Evolutionary conservation across 495 filamentous ascomycete species (phyloP).

Genomic region (Pyronema omphalodes): DNA sequence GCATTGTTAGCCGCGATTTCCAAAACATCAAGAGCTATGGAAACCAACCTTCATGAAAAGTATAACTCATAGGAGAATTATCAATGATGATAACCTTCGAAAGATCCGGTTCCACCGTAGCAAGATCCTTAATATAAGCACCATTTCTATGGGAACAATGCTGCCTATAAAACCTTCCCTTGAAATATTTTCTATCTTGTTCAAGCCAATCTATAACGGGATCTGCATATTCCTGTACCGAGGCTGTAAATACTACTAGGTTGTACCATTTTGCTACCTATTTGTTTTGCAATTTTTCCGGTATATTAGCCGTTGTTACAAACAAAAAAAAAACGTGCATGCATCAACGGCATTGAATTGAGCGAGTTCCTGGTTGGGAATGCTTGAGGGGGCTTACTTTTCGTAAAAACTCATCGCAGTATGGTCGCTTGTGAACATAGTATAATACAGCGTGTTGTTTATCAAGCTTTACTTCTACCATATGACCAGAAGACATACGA

Average conservation of each 20-base stretch:
- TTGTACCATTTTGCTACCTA: conserved; percentile 93
- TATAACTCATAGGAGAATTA: conserved; percentile 94
- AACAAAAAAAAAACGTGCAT: conserved; percentile 4
- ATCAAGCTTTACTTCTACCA: conserved; percentile 93
- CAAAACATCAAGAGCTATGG: not conserved
- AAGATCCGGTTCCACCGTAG: conserved; percentile 85
- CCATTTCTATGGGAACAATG: conserved; percentile 90
- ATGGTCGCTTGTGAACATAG: conserved; percentile 92
- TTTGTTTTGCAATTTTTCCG: not conserved
- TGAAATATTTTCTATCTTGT: conserved; percentile 88
- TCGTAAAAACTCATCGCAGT: conserved; percentile 91
- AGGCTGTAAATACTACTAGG: conserved; percentile 89
- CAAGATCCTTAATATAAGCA: conserved; percentile 94
- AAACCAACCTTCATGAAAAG: conserved; percentile 87
- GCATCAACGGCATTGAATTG: not conserved
- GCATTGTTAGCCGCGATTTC: too few species aligned
- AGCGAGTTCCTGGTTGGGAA: not conserved
- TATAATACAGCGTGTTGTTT: conserved; percentile 93
- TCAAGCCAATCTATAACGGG: conserved; percentile 98
- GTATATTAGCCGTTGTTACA: conserved; percentile 2
- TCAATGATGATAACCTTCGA: conserved; percentile 97
- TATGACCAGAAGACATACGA: conserved; percentile 88
- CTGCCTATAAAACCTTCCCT: conserved; percentile 78
- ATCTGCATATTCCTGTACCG: conserved; percentile 95
- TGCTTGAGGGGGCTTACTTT: conserved; percentile 34